phyloP scores from a whole-genome alignment of 441 rosid species.

The Erodium texanum region DNA sequence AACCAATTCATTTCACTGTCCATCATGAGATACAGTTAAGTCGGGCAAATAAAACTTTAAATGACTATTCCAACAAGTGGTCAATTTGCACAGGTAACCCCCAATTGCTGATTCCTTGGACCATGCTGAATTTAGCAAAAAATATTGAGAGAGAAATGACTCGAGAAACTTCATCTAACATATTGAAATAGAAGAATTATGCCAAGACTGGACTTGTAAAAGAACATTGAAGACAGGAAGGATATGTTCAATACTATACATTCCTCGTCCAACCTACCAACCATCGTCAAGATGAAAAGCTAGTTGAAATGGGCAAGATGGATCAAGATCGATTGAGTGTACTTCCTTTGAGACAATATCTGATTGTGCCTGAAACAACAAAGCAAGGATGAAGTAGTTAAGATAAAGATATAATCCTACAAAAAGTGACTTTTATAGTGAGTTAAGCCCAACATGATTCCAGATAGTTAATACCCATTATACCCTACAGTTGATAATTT shows the following conservation, averaged over 20 bases:
- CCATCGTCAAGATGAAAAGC: conserved; percentile 95
- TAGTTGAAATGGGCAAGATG: conserved; percentile 68
- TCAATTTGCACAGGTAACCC: no score
- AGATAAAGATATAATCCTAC: background rate
- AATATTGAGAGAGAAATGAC: no score
- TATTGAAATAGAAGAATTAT: background rate
- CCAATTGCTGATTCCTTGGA: no score
- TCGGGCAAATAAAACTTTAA: no score
- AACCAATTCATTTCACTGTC: background rate
- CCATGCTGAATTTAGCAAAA: no score
- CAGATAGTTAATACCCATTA: background rate
- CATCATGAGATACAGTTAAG: background rate
- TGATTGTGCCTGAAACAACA: conserved; percentile 71
- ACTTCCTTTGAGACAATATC: conserved; percentile 66
- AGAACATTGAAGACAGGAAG: background rate
- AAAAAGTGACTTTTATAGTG: background rate
- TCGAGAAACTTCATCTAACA: background rate
- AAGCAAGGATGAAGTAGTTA: conserved; percentile 5
- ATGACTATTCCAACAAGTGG: no score
- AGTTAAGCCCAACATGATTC: background rate
- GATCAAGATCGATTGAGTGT: conserved; percentile 71
- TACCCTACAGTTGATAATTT: background rate
- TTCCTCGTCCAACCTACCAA: conserved; percentile 48
- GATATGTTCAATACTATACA: background rate
- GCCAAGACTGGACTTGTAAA: background rate